Evolutionary conservation across 1,284 basidiomycete genomes (phyloP).

Genomic region (Microbotryum violaceum): DNA sequence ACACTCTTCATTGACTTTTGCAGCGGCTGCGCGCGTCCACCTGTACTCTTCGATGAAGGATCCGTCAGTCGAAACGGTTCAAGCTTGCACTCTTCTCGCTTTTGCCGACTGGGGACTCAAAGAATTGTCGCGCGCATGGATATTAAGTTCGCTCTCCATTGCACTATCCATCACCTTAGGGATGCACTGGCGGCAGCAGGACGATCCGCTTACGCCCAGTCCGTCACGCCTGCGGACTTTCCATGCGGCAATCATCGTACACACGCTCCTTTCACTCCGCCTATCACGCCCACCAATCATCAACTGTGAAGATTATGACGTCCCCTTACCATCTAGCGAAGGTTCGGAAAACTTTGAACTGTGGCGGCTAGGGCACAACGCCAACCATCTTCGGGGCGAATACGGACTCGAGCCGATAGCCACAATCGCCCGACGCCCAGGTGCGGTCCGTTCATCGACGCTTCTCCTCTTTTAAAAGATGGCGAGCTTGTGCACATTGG

Average conservation of each 20-base stretch:
- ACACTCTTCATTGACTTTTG: slow-evolving; percentile 35
- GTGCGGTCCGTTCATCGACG: slow-evolving; percentile 17
- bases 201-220: too few relatives aligned
- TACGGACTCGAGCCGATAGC: background rate
- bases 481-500: slow-evolving; percentile 22
- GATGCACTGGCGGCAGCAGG: background rate
- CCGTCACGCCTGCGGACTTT: slow-evolving; percentile 2
- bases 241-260: slow-evolving; percentile 22
- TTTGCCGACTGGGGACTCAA: slow-evolving; percentile 22
- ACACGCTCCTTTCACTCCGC: slow-evolving; percentile 23
- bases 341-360: slow-evolving; percentile 27
- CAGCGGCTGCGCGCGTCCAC: slow-evolving; percentile 11
- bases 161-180: slow-evolving; percentile 13
- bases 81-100: slow-evolving; percentile 8
- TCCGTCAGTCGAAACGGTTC: slow-evolving; percentile 18
- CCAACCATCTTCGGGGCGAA: background rate
- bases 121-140: slow-evolving; percentile 18
- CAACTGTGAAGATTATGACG: slow-evolving; percentile 20
- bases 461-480: slow-evolving; percentile 15
- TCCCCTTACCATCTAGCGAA: slow-evolving; percentile 16
- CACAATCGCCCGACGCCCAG: background rate
- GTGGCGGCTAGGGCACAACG: slow-evolving; percentile 9
- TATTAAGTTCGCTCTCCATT: slow-evolving; percentile 17
- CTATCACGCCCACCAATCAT: slow-evolving; percentile 12
- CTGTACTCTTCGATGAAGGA: slow-evolving; percentile 6